phyloP scores from a whole-genome alignment of 2,329 filamentous ascomycete genomes.

The Fusarium protoensiforme region DNA sequence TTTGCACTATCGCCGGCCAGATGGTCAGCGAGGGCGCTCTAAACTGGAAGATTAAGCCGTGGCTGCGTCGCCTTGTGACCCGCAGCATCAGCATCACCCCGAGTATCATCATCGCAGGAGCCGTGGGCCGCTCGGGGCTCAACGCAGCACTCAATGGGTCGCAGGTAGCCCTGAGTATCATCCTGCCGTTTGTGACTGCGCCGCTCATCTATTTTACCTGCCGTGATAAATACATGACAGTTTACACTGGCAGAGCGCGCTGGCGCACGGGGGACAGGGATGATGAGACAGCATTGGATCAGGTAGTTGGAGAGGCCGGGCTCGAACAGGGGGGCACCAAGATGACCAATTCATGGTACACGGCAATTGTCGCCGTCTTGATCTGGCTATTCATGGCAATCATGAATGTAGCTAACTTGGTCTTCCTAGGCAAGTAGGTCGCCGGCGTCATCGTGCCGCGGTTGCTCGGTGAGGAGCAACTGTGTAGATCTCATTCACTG shows the following conservation, averaged over 20 bases:
- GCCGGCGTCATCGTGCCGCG: not conserved
- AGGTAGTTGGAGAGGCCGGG: slow-evolving; percentile 10
- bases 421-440: slow-evolving; percentile 45
- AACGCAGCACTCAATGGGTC: slow-evolving; percentile 77
- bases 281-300: slow-evolving; percentile 18
- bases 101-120: slow-evolving; percentile 83
- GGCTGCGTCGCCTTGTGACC: slow-evolving; percentile 82
- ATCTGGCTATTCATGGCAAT: slow-evolving; percentile 81
- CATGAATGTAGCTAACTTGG: slow-evolving; percentile 83
- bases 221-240: slow-evolving; percentile 82
- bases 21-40: slow-evolving; percentile 89
- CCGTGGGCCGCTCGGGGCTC: slow-evolving; percentile 77
- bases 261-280: slow-evolving; percentile 8
- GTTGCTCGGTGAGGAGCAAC: not conserved
- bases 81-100: slow-evolving; percentile 84
- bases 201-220: slow-evolving; percentile 90
- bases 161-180: slow-evolving; percentile 82
- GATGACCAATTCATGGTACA: slow-evolving; percentile 80
- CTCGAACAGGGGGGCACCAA: slow-evolving; percentile 49
- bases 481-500: not conserved
- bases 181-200: slow-evolving; percentile 84
- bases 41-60: slow-evolving; percentile 78
- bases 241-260: slow-evolving; percentile 58
- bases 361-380: slow-evolving; percentile 62
- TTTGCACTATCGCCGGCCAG: slow-evolving; percentile 90